A percentile compares a stretch with the other conserved stretches of the same genome.
Evolutionary conservation across 108 stramenopile species (phyloP).

Genomic region (Stephanodiscus minutulus): DNA sequence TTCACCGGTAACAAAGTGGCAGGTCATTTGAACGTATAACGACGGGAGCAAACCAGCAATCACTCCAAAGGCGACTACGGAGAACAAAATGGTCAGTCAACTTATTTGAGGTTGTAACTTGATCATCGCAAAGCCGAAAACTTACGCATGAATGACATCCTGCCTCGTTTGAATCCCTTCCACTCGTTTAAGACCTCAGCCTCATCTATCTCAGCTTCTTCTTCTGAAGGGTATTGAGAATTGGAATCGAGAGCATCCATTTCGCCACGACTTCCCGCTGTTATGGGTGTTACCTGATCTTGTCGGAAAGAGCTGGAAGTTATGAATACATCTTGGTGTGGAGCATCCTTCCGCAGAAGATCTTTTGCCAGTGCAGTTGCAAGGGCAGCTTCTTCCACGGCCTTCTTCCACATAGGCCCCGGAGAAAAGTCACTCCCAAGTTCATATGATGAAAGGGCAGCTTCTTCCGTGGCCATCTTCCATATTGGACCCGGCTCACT

Average conservation of each 20-base stretch:
- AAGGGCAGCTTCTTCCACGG: background rate
- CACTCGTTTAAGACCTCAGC: background rate
- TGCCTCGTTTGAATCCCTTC: slow-evolving; percentile 5
- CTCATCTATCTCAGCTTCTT: background rate
- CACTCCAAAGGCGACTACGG: slow-evolving; percentile 5
- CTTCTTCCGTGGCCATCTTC: background rate
- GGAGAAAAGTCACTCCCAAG: background rate
- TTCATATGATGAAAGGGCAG: background rate
- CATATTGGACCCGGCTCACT: background rate
- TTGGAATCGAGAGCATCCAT: too few relatives aligned
- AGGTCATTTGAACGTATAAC: slow-evolving; percentile 3
- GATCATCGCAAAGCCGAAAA: background rate
- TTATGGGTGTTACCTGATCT: background rate
- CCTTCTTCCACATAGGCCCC: slow-evolving; percentile 11
- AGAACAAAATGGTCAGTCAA: background rate
- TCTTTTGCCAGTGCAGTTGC: background rate
- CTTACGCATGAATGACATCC: slow-evolving; percentile 5
- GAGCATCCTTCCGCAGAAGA: background rate
- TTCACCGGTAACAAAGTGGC: slow-evolving; percentile 9
- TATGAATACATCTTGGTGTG: background rate
- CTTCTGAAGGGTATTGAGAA: too few relatives aligned
- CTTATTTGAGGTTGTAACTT: background rate
- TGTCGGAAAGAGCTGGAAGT: background rate
- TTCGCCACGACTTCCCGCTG: too few relatives aligned
- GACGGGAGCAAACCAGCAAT: slow-evolving; percentile 11